Evolutionary conservation across 2,329 filamentous ascomycete genomes (phyloP).

Genomic region (Claviceps quebecensis): DNA sequence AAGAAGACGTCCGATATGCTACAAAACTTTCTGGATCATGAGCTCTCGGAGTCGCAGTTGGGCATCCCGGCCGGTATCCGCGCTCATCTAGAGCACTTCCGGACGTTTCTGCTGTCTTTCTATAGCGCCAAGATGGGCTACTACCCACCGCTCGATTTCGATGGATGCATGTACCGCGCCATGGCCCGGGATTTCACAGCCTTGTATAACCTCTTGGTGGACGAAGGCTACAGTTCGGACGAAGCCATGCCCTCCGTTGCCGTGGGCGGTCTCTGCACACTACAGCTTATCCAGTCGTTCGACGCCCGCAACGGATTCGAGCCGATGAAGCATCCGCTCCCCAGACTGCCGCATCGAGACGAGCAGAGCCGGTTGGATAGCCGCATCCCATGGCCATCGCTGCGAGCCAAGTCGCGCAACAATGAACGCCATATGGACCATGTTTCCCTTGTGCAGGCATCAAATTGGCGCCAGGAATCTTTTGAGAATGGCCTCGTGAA

Average conservation of each 20-base stretch:
- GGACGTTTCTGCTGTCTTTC: conserved; percentile 51
- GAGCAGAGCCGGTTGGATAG: conserved; percentile 15
- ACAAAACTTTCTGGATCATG: conserved; percentile 54
- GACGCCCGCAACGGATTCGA: conserved; percentile 45
- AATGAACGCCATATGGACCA: conserved; percentile 36
- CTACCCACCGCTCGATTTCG: conserved; percentile 47
- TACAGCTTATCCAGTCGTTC: conserved; percentile 55
- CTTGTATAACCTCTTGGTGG: conserved; percentile 58
- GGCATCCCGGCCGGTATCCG: conserved; percentile 46
- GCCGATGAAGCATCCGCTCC: conserved; percentile 50
- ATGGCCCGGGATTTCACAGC: conserved; percentile 59
- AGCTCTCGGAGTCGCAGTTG: conserved; percentile 52
- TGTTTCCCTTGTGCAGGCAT: conserved; percentile 37
- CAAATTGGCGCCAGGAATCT: conserved; percentile 28
- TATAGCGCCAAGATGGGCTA: conserved; percentile 56
- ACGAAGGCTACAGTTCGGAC: conserved; percentile 37
- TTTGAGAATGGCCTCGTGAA: conserved; percentile 44
- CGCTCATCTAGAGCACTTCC: conserved; percentile 58
- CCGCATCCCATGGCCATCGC: conserved; percentile 27
- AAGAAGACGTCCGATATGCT: conserved; percentile 43
- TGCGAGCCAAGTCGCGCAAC: conserved; percentile 27
- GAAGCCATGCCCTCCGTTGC: conserved; percentile 38
- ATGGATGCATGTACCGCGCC: conserved; percentile 34
- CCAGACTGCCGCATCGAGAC: conserved; percentile 43
- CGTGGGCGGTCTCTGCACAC: conserved; percentile 53